phyloP scores from a whole-genome alignment of 352 stramenopile species.

The Phytophthora macrochlamydospora region DNA sequence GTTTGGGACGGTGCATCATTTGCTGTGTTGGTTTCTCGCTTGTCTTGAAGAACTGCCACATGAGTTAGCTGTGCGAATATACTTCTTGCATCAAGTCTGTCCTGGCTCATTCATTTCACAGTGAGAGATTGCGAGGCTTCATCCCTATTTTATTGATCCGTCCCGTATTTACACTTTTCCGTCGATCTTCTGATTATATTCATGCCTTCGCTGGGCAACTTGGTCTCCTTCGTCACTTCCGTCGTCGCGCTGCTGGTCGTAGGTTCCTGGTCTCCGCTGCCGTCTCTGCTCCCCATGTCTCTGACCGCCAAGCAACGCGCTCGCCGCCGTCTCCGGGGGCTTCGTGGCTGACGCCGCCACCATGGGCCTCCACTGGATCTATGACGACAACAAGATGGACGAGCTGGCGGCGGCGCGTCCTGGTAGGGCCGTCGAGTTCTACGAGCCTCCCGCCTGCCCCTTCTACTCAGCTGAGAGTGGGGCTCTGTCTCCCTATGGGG shows the following conservation, averaged over 20 bases:
- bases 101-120: too few species aligned
- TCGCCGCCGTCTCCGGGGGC: constrained; percentile 50
- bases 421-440: constrained; percentile 44
- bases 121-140: too few species aligned
- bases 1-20: too few species aligned
- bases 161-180: too few species aligned
- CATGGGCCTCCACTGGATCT: constrained; percentile 83
- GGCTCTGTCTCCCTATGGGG: constrained; percentile 62
- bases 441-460: constrained; percentile 59
- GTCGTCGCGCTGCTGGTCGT: neutral
- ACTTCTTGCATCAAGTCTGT: too few species aligned
- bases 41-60: too few species aligned
- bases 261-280: too few species aligned
- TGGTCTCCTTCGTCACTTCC: constrained; percentile 11
- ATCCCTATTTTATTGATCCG: too few species aligned
- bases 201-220: neutral
- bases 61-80: too few species aligned
- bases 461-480: constrained; percentile 71
- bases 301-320: constrained; percentile 47
- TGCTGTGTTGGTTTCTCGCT: too few species aligned
- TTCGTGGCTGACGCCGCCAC: constrained; percentile 71
- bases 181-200: too few species aligned
- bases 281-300: constrained; percentile 10
- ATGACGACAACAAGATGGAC: constrained; percentile 57
- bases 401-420: constrained; percentile 32